Percentiles rank a stretch among this genome's conserved stretches.
These are phyloP conservation scores for Globisporangium nodosum DNA, from an alignment of 352 stramenopile genomes.

Conservation along the genomic window DNA sequence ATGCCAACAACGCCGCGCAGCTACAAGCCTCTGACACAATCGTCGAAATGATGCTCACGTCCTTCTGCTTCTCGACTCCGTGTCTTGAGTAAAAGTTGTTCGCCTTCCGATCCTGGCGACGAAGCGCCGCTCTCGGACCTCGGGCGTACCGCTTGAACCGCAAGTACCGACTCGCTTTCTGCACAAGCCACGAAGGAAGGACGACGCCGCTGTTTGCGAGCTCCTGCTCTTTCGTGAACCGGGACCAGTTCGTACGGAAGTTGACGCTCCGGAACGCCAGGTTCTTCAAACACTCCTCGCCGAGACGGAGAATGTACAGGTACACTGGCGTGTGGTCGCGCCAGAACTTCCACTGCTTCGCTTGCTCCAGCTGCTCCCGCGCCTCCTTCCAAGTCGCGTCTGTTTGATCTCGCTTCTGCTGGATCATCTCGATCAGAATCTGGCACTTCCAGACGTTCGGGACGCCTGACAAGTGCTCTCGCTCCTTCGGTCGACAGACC, in stretches of 20 bases:
- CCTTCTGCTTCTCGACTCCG: constrained; percentile 49
- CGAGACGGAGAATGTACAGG: constrained; percentile 72
- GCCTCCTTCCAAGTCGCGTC: constrained; percentile 70
- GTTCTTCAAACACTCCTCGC: constrained; percentile 78
- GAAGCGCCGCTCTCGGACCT: constrained; percentile 48
- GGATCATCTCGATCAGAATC: constrained; percentile 65
- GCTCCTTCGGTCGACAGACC: constrained; percentile 55
- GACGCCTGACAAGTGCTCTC: constrained; percentile 34
- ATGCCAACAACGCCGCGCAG: constrained; percentile 72
- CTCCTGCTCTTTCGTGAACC: constrained; percentile 47
- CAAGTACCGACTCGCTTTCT: constrained; percentile 77
- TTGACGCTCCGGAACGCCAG: constrained; percentile 78
- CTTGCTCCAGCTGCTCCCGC: constrained; percentile 37
- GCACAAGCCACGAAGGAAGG: constrained; percentile 61
- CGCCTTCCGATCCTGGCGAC: constrained; percentile 56
- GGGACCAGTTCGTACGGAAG: constrained; percentile 65
- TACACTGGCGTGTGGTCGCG: constrained; percentile 76
- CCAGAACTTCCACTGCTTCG: constrained; percentile 66
- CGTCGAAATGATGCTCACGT: constrained; percentile 57
- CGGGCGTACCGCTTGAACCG: constrained; percentile 81
- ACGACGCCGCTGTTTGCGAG: constrained; percentile 20
- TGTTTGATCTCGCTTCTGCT: constrained; percentile 54
- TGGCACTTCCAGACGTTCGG: constrained; percentile 55
- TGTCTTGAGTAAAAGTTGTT: constrained; percentile 79
- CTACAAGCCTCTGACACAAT: constrained; percentile 77